phyloP scores from a whole-genome alignment of 169 alveolate species.

The Eimeria zaria region DNA sequence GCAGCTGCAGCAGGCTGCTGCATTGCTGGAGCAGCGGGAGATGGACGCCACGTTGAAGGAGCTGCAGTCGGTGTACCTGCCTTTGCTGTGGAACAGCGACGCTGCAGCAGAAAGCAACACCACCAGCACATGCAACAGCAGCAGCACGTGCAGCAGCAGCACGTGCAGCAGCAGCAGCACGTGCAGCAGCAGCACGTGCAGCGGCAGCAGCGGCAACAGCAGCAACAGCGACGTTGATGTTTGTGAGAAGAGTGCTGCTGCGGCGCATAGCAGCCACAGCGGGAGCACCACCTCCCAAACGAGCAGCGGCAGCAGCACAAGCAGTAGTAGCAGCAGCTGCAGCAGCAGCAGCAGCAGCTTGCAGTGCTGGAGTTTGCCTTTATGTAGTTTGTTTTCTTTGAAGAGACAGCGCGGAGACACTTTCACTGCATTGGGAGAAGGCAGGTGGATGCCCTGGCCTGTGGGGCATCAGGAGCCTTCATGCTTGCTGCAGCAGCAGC shows the following conservation, averaged over 20 bases:
- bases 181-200: background rate
- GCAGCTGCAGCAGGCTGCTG: constrained; percentile 61
- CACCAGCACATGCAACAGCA: constrained; percentile 15
- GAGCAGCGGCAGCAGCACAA: background rate
- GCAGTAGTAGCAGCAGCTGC: constrained; percentile 14
- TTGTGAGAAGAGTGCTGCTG: too few relatives aligned
- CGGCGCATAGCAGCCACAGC: background rate
- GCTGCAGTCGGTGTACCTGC: constrained; percentile 11
- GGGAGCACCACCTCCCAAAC: background rate
- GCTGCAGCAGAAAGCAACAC: constrained; percentile 44
- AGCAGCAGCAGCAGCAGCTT: constrained; percentile 21
- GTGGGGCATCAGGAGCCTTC: background rate
- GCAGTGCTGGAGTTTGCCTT: background rate
- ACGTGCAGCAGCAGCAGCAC: background rate
- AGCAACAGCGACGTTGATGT: background rate
- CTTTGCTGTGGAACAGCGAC: background rate
- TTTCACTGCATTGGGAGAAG: constrained; percentile 3
- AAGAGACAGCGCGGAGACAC: background rate
- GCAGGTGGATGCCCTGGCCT: constrained; percentile 19
- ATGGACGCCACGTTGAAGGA: background rate
- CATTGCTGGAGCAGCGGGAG: constrained; percentile 37
- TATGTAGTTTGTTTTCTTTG: background rate
- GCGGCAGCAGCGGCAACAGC: constrained; percentile 7
- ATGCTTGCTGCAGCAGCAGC: constrained; percentile 39
- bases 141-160: background rate